A percentile compares a stretch with the other conserved stretches of the same genome.
phyloP scores from a whole-genome alignment of 331 rosid species.

The Telfairia occidentalis region DNA sequence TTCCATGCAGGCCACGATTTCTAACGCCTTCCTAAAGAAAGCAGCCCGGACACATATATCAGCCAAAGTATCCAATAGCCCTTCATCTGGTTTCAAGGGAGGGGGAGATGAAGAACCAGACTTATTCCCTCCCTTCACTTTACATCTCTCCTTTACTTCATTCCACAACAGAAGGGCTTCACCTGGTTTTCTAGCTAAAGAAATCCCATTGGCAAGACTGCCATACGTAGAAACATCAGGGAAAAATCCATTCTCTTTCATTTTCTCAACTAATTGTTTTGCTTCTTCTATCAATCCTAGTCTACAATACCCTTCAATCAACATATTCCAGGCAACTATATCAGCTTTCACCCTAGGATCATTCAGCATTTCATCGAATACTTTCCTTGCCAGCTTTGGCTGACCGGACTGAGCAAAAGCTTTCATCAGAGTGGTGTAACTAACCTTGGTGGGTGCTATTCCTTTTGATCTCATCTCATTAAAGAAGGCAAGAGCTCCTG shows the following conservation, averaged over 20 bases:
- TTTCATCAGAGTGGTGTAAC: slow-evolving; percentile 94
- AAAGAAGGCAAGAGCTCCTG: slow-evolving; percentile 75
- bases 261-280: slow-evolving; percentile 56
- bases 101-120: slow-evolving; percentile 38
- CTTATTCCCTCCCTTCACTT: slow-evolving; percentile 22
- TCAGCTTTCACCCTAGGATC: slow-evolving; percentile 78
- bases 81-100: slow-evolving; percentile 79
- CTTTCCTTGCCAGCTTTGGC: slow-evolving; percentile 83
- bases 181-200: slow-evolving; percentile 85
- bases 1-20: slow-evolving; percentile 98
- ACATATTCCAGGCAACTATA: slow-evolving; percentile 81
- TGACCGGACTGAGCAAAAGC: slow-evolving; percentile 82
- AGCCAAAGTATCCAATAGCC: slow-evolving; percentile 74
- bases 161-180: slow-evolving; percentile 92
- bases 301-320: slow-evolving; percentile 88
- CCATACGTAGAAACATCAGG: slow-evolving; percentile 87
- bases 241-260: slow-evolving; percentile 65
- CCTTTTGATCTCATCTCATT: slow-evolving; percentile 89
- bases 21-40: slow-evolving; percentile 80
- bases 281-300: slow-evolving; percentile 71
- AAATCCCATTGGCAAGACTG: slow-evolving; percentile 68
- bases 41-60: slow-evolving; percentile 97
- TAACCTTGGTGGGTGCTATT: slow-evolving; percentile 84
- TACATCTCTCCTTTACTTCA: slow-evolving; percentile 87
- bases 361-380: slow-evolving; percentile 70